Evolutionary conservation across 1,284 basidiomycete species (phyloP).

Genomic region (Cutaneotrichosporon sp.): DNA sequence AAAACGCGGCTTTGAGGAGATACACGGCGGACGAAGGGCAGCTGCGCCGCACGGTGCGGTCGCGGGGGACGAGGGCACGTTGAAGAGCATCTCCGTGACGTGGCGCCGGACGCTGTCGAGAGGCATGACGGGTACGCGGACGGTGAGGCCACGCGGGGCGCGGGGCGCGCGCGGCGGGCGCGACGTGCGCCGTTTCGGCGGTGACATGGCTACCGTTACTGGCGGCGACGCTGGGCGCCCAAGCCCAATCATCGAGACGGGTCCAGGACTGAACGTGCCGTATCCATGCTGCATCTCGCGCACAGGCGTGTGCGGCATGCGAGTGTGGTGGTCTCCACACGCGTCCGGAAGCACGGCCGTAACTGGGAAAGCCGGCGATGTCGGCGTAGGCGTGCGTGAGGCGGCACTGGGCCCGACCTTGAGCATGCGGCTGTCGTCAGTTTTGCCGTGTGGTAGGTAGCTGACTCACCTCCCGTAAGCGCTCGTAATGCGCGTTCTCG

Average conservation of each 20-base stretch:
- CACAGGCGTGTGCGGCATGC: too few relatives aligned
- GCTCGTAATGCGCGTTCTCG: conserved; percentile 1
- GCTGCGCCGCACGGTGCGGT: too few relatives aligned
- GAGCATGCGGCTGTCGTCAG: conserved; percentile 2
- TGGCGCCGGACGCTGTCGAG: background rate
- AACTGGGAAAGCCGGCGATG: too few relatives aligned
- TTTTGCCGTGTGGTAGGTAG: background rate
- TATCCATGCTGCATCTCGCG: too few relatives aligned
- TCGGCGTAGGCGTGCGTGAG: too few relatives aligned
- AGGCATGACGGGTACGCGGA: background rate
- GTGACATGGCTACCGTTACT: too few relatives aligned
- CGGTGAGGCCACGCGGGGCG: background rate
- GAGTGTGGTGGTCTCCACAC: too few relatives aligned
- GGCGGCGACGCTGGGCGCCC: too few relatives aligned
- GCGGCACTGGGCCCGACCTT: background rate
- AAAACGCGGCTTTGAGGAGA: background rate
- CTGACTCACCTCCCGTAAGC: conserved; percentile 1
- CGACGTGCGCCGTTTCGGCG: too few relatives aligned
- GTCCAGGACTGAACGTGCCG: too few relatives aligned
- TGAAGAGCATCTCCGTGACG: conserved; percentile 3
- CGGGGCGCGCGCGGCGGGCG: background rate
- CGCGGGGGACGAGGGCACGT: background rate
- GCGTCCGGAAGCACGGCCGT: too few relatives aligned
- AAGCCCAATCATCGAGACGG: too few relatives aligned
- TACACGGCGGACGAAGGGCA: background rate